These are phyloP conservation scores for Marvania coccoides DNA, from an alignment of 139 green algal species.

Conservation along the genomic window DNA sequence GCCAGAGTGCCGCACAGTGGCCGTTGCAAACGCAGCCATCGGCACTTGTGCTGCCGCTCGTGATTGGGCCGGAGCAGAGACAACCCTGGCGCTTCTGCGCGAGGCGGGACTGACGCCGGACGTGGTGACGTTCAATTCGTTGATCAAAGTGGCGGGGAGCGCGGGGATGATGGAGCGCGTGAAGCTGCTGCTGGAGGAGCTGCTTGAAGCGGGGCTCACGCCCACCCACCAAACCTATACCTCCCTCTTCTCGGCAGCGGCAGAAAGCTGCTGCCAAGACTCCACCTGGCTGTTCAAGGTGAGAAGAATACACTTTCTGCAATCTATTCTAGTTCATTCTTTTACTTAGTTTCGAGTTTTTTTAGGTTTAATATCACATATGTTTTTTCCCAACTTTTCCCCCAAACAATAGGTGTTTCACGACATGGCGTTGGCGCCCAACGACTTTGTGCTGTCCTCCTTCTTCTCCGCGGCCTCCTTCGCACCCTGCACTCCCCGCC, in stretches of 20 bases:
- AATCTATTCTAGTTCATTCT: too few relatives aligned
- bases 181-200: conserved; percentile 7
- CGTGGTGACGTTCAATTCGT: conserved; percentile 36
- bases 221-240: conserved; percentile 31
- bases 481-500: conserved; percentile 8
- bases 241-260: conserved; percentile 25
- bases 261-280: conserved; percentile 1
- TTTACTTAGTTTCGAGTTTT: too few relatives aligned
- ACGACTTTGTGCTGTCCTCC: conserved; percentile 34
- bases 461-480: conserved; percentile 34
- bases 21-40: conserved; percentile 37
- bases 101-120: conserved; percentile 20
- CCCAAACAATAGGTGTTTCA: conserved; percentile 14
- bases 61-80: conserved; percentile 21
- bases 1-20: conserved; percentile 8
- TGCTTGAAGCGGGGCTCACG: conserved; percentile 8
- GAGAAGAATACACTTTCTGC: too few relatives aligned
- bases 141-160: conserved; percentile 31
- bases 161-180: conserved; percentile 7
- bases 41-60: conserved; percentile 17
- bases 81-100: conserved; percentile 16
- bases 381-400: neutral
- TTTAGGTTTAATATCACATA: too few relatives aligned
- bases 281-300: conserved; percentile 26
- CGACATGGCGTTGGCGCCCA: conserved; percentile 25